A percentile compares a stretch with the other conserved stretches of the same genome.
Evolutionary conservation across 805 yeast genomes (phyloP).

Genomic region (Starmera amethionina): DNA sequence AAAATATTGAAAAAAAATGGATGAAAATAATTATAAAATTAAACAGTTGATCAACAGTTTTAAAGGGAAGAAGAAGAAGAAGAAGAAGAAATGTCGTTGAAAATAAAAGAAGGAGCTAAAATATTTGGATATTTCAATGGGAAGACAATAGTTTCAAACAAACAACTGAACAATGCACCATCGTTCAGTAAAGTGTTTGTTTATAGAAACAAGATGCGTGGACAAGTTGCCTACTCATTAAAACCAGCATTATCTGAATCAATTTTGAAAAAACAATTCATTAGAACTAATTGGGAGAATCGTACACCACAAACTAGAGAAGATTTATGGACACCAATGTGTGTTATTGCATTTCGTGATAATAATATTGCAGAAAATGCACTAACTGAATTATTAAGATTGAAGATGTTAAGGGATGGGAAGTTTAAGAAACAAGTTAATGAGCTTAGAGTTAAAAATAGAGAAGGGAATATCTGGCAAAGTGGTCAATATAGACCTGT

Average conservation of each 20-base stretch:
- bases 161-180: no score
- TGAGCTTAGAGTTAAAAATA: conserved; percentile 59
- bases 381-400: conserved; percentile 62
- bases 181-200: conserved; percentile 41
- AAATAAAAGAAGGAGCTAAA: no score
- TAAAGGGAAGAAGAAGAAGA: no score
- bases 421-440: conserved; percentile 50
- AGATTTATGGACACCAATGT: conserved; percentile 88
- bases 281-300: conserved; percentile 85
- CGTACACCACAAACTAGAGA: conserved; percentile 68
- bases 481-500: conserved; percentile 86
- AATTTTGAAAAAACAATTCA: conserved; percentile 47
- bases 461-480: conserved; percentile 76
- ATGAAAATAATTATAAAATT: no score
- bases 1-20: no score
- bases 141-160: no score
- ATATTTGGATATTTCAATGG: no score
- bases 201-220: conserved; percentile 78
- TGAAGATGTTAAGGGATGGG: conserved; percentile 66
- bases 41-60: no score
- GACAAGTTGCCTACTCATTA: conserved; percentile 74
- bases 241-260: conserved; percentile 9
- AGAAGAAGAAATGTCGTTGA: no score
- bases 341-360: conserved; percentile 58
- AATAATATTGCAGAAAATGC: conserved; percentile 63